Percentiles rank a stretch among this genome's conserved stretches.
phyloP scores from a whole-genome alignment of 2,329 filamentous ascomycete species.

The Macrophomina pseudophaseolina region DNA sequence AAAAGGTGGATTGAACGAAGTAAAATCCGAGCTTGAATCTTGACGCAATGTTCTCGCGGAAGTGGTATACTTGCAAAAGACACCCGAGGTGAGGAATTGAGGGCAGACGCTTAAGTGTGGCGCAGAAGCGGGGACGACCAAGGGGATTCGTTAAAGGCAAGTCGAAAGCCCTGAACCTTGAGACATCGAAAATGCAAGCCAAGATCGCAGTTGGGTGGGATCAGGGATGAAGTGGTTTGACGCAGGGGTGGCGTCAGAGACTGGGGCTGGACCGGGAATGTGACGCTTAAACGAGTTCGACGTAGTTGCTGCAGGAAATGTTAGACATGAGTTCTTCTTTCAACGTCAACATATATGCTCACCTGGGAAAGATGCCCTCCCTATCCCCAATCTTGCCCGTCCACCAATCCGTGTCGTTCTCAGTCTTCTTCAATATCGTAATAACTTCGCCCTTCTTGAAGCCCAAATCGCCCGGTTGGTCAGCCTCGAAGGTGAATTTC shows the following conservation, averaged over 20 bases:
- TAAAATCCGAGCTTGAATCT: neutral
- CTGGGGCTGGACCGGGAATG: constrained; percentile 2
- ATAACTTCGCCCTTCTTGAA: constrained; percentile 99
- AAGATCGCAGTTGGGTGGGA: neutral
- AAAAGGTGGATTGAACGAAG: constrained; percentile 10
- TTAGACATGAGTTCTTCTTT: constrained; percentile 14
- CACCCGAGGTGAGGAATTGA: constrained; percentile 1
- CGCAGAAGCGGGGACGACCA: neutral
- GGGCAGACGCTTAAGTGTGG: neutral
- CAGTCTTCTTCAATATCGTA: constrained; percentile 90
- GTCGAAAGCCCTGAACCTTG: neutral
- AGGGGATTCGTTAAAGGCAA: constrained; percentile 10
- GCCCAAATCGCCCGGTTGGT: constrained; percentile 87
- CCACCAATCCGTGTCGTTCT: constrained; percentile 97
- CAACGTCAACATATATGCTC: constrained; percentile 35
- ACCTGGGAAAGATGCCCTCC: constrained; percentile 92
- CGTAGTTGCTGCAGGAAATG: constrained; percentile 43
- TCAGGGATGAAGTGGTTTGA: neutral
- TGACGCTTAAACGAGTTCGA: constrained; percentile 40
- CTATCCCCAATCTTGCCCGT: constrained; percentile 84
- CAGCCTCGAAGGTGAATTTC: constrained; percentile 91
- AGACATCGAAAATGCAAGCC: constrained; percentile 3
- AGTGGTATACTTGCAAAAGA: constrained; percentile 23
- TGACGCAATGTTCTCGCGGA: neutral
- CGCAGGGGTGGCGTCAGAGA: constrained; percentile 4